Evolutionary conservation across 164 flowering plant species (phyloP).

Genomic region (Brasenia schreberi): DNA sequence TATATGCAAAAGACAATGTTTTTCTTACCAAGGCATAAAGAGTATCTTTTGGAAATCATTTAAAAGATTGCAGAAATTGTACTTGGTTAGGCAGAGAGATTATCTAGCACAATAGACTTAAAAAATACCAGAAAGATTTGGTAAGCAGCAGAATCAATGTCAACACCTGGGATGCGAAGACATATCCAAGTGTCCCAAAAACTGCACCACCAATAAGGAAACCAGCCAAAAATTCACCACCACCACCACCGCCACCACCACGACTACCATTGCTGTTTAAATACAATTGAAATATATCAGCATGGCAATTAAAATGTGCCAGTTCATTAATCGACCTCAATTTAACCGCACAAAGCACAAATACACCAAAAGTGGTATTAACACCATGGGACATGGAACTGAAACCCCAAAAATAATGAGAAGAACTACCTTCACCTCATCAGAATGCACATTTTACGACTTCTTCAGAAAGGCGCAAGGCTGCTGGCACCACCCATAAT

Average conservation of each 20-base stretch:
- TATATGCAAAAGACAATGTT: no score
- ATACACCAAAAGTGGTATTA: background rate
- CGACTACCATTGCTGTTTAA: constrained; percentile 31
- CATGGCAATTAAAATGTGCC: background rate
- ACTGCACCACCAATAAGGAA: constrained; percentile 88
- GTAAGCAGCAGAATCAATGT: background rate
- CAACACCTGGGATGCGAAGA: constrained; percentile 89
- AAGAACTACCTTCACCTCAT: no score
- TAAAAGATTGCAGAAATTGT: no score
- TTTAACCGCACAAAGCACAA: no score
- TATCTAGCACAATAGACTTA: background rate
- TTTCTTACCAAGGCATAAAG: no score
- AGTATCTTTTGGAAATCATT: no score
- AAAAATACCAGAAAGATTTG: background rate
- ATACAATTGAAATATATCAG: background rate
- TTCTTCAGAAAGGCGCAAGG: no score
- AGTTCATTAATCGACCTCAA: background rate
- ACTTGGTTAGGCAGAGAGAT: background rate
- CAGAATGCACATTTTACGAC: no score
- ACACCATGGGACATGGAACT: background rate
- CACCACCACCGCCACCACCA: constrained; percentile 41
- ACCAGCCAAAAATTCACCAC: constrained; percentile 80
- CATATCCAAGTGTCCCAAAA: constrained; percentile 72
- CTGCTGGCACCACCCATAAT: no score
- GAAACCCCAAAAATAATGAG: background rate